Percentiles rank a stretch among this genome's conserved stretches.
phyloP scores from a whole-genome alignment of 768 basidiomycete species.

The Asterophora parasitica region DNA sequence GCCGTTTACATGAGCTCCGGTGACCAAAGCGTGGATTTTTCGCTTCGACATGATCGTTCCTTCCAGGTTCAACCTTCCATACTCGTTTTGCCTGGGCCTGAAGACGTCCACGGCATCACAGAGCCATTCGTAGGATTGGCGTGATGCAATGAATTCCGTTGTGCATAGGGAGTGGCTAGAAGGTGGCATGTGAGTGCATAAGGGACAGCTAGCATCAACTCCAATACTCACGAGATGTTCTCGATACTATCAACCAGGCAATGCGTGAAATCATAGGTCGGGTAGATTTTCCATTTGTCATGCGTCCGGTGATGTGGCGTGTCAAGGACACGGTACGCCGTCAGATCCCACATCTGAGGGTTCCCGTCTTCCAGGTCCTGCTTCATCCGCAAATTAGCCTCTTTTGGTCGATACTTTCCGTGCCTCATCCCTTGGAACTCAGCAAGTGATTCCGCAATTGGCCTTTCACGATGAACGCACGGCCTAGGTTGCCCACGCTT shows the following conservation, averaged over 20 bases:
- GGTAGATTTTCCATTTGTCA: constrained; percentile 95
- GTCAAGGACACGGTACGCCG: constrained; percentile 90
- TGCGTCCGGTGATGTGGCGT: constrained; percentile 91
- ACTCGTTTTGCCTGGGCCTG: constrained; percentile 96
- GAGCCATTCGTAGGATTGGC: constrained; percentile 98
- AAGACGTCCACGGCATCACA: constrained; percentile 97
- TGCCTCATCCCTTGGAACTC: constrained; percentile 93
- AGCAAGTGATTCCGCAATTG: constrained; percentile 77
- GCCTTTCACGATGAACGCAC: constrained; percentile 83
- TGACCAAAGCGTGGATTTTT: constrained; percentile 86
- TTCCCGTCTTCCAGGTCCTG: constrained; percentile 90
- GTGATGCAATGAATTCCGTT: constrained; percentile 89
- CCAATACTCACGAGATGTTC: constrained; percentile 85
- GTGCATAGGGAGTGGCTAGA: constrained; percentile 94
- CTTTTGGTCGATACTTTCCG: constrained; percentile 86
- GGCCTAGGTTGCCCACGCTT: constrained; percentile 76
- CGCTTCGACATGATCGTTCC: constrained; percentile 97
- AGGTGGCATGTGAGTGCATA: background rate
- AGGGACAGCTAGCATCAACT: background rate
- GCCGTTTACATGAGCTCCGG: constrained; percentile 75
- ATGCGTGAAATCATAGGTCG: constrained; percentile 98
- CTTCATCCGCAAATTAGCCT: constrained; percentile 95
- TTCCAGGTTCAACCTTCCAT: constrained; percentile 86
- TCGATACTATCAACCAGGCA: constrained; percentile 98
- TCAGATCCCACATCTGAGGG: constrained; percentile 99